Evolutionary conservation across 2,329 filamentous ascomycete species (phyloP).

Genomic region (Albophoma yamanashiensis): DNA sequence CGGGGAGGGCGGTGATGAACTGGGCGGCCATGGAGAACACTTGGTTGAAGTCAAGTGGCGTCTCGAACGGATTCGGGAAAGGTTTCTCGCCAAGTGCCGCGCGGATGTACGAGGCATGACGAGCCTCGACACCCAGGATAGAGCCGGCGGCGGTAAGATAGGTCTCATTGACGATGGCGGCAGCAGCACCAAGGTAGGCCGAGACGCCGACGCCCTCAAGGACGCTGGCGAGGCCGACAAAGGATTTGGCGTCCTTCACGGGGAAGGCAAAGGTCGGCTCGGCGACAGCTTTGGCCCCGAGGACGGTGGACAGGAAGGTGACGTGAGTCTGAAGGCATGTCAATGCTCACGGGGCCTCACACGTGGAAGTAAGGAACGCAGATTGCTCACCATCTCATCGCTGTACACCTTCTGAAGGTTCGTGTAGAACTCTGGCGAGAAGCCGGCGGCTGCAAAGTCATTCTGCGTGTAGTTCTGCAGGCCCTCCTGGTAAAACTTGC

Average conservation of each 20-base stretch:
- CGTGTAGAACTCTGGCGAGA: constrained; percentile 39
- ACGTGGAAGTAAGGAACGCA: no score
- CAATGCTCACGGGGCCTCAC: neutral
- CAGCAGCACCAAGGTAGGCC: constrained; percentile 53
- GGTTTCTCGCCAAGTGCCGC: constrained; percentile 34
- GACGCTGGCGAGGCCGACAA: constrained; percentile 52
- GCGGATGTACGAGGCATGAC: constrained; percentile 52
- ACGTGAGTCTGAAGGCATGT: neutral
- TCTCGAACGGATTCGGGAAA: constrained; percentile 50
- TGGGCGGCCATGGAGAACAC: constrained; percentile 54
- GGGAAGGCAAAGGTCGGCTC: constrained; percentile 51
- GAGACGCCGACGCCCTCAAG: constrained; percentile 56
- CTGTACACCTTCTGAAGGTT: constrained; percentile 44
- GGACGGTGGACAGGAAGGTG: constrained; percentile 3
- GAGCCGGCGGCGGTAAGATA: constrained; percentile 51
- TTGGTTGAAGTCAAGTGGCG: constrained; percentile 44
- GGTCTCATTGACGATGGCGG: constrained; percentile 43
- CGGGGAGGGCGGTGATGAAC: constrained; percentile 50
- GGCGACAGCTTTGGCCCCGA: constrained; percentile 36
- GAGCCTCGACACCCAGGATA: constrained; percentile 52
- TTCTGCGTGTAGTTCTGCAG: constrained; percentile 43
- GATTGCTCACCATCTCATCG: constrained; percentile 31
- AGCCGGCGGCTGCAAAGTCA: constrained; percentile 42
- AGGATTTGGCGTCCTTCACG: constrained; percentile 43
- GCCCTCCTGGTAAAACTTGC: constrained; percentile 51